Percentiles rank a stretch among this genome's conserved stretches.
Evolutionary conservation across 2,329 filamentous ascomycete genomes (phyloP).

Genomic region (Alternaria metachromatica): DNA sequence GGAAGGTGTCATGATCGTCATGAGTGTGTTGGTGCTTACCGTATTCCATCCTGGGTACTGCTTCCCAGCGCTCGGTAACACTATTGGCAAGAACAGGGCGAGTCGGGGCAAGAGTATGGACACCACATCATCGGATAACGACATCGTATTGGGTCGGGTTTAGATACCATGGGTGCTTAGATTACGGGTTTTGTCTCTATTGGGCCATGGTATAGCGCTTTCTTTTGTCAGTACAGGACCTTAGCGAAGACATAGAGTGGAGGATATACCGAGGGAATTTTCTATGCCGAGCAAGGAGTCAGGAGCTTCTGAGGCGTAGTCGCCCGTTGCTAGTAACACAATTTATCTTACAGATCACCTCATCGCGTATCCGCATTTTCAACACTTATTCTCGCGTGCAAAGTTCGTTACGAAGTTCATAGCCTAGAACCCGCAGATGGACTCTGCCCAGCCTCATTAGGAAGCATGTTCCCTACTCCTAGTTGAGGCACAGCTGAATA

Average conservation of each 20-base stretch:
- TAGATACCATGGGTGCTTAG: not conserved
- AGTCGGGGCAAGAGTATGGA: slow-evolving; percentile 24
- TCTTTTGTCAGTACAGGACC: not conserved
- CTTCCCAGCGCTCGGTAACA: slow-evolving; percentile 43
- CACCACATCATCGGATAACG: slow-evolving; percentile 20
- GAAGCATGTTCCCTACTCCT: not conserved
- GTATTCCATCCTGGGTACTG: slow-evolving; percentile 55
- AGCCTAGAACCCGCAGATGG: not conserved
- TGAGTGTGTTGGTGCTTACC: slow-evolving; percentile 56
- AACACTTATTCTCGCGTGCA: not conserved
- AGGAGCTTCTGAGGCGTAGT: not conserved
- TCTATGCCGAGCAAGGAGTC: not conserved
- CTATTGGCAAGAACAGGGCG: slow-evolving; percentile 20
- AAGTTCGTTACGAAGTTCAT: not conserved
- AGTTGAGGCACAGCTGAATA: not conserved
- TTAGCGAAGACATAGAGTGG: not conserved
- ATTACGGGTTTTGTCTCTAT: not conserved
- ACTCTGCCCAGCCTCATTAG: not conserved
- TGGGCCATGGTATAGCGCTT: not conserved
- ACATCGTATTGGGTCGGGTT: slow-evolving; percentile 14
- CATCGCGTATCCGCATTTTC: not conserved
- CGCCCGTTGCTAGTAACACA: not conserved
- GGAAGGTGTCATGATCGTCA: slow-evolving; percentile 61
- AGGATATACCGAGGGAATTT: not conserved
- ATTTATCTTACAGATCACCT: not conserved